Base-by-base conservation (phyloP, 768 basidiomycete genomes). In the Mycena pura region DNA sequence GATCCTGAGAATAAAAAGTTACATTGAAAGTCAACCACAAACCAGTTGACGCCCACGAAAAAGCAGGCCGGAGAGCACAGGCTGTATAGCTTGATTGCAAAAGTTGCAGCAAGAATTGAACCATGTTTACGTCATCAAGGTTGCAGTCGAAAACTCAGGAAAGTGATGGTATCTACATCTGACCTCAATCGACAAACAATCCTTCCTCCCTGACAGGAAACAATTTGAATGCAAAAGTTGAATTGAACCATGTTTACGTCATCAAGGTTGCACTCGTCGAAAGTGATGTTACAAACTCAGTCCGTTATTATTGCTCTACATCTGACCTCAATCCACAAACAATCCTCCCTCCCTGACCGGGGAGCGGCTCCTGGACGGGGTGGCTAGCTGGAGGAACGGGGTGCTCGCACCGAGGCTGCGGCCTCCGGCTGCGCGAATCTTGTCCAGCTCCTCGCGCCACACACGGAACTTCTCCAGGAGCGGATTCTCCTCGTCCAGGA, bases 391-490 rank as follows among this genome's bases (percentile, higher is more conserved):
- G 0, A 82, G 66, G 39, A 49, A n/a, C 11, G 60, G 54, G 25
- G 36, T 29, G 51, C 56, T 65, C 1, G 53, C 59, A 8, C 41
- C 41, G 29, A 54, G 31, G 38, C 53, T 63, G 51, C 64, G 57
- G 14, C 61, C 57, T 0, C 56, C 65, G 10, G 43, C 53, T 29
- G 67, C 70, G 21, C 76, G 73, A 7, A 84, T 68, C 11, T 52
- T 69, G 34, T 72, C 66, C 24, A 83, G 57, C 54, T 82, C 82
- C 24, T 74, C 68, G 62, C 77, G 75, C 81, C 83, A 84, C 1
- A 61, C 68, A 50, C 68, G 68, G 57, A 83, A 79, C 57, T 80
- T 83, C 11, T 69, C 65, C 34, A 83, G 51, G 44, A 81, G 64
- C 3, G 60, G 66, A 43, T 76, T 74, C 46, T 73, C 76, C 50